These are phyloP conservation scores for Amanita fuliginea DNA, from an alignment of 768 basidiomycete species.

Conservation along the genomic window DNA sequence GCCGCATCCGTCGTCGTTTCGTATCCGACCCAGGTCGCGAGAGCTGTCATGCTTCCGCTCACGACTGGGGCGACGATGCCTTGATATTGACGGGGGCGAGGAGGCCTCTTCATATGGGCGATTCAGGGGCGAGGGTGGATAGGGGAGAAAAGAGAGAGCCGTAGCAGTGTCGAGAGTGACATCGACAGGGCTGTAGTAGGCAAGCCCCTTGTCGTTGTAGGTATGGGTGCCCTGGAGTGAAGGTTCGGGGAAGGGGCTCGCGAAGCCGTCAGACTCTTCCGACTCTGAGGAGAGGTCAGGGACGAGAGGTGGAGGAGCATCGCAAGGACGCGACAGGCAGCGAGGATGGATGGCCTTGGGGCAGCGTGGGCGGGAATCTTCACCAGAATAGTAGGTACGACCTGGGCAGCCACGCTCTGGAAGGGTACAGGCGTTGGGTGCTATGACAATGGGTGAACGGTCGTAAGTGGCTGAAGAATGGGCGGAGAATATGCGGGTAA, in stretches of 20 bases:
- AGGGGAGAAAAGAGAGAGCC: slow-evolving; percentile 26
- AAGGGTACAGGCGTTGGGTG: slow-evolving; percentile 62
- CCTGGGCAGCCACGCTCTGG: slow-evolving; percentile 74
- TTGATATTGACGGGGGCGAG: slow-evolving; percentile 10
- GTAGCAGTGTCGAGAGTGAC: slow-evolving; percentile 8
- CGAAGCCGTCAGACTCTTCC: slow-evolving; percentile 52
- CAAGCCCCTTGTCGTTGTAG: slow-evolving; percentile 16
- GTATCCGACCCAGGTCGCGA: slow-evolving; percentile 29
- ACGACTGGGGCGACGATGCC: slow-evolving; percentile 12
- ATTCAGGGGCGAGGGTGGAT: slow-evolving; percentile 17
- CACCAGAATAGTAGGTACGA: slow-evolving; percentile 49
- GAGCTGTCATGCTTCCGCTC: slow-evolving; percentile 21
- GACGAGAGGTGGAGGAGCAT: slow-evolving; percentile 34
- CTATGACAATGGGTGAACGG: slow-evolving; percentile 67
- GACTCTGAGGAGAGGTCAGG: slow-evolving; percentile 55
- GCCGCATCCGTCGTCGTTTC: slow-evolving; percentile 11
- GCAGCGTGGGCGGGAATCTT: slow-evolving; percentile 14
- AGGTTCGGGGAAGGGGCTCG: slow-evolving; percentile 21
- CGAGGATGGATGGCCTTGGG: slow-evolving; percentile 37
- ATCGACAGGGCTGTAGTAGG: slow-evolving; percentile 7
- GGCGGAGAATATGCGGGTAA: slow-evolving; percentile 37
- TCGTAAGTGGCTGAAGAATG: slow-evolving; percentile 62
- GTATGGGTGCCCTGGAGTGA: slow-evolving; percentile 9
- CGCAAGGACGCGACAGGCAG: slow-evolving; percentile 12
- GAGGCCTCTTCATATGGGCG: slow-evolving; percentile 6